Conservation (phyloP, 306 rosid species). For the Dalbergia cochinchinensis region DNA sequence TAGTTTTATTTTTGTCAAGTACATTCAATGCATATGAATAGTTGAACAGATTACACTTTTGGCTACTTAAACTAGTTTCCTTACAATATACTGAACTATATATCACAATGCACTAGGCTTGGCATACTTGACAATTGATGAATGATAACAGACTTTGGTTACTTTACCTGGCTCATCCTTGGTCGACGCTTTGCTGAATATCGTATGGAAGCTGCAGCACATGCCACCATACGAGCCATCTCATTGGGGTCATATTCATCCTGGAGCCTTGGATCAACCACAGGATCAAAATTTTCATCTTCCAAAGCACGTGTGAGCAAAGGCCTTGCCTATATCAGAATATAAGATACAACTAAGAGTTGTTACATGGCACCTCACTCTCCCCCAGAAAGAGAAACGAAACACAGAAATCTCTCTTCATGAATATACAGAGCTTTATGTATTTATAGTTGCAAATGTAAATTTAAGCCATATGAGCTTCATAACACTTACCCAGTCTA, state of each 20-base stretch:
- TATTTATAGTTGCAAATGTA: conserved; percentile 1
- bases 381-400: neutral
- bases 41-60: neutral
- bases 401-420: conserved; percentile 2
- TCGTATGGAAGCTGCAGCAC: conserved; percentile 93
- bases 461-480: conserved; percentile 3
- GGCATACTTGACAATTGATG: neutral
- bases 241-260: conserved; percentile 67
- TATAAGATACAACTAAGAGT: conserved; percentile 25
- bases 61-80: neutral
- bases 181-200: conserved; percentile 96
- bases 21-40: too few relatives aligned
- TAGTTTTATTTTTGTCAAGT: neutral
- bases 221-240: conserved; percentile 87
- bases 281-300: conserved; percentile 66
- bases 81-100: neutral
- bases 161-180: conserved; percentile 87
- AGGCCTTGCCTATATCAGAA: conserved; percentile 90
- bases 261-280: conserved; percentile 79
- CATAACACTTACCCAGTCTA: conserved; percentile 85
- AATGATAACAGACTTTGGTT: conserved; percentile 27
- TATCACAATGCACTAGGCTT: too few relatives aligned
- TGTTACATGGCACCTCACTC: conserved; percentile 5
- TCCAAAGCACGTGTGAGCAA: conserved; percentile 79
- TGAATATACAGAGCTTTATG: neutral